Evolutionary conservation across 345 rosid genomes (phyloP).

Genomic region (Barbarea vulgaris): DNA sequence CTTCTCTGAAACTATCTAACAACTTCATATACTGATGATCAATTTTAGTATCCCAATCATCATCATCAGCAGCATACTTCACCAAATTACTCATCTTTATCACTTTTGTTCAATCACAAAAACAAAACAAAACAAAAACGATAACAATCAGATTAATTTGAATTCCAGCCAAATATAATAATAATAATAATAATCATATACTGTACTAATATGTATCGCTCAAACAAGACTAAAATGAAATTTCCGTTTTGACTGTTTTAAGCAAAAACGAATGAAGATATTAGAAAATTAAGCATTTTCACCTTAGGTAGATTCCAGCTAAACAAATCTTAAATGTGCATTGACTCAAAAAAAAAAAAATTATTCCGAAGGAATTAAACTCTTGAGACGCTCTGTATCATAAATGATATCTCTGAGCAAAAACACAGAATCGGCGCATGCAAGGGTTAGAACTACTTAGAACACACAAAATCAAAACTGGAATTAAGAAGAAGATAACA

Average conservation of each 20-base stretch:
- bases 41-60: constrained; percentile 1
- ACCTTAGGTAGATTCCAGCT: no score
- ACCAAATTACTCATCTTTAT: constrained; percentile 4
- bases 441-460: background rate
- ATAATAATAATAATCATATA: no score
- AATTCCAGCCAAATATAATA: background rate
- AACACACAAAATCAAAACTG: background rate
- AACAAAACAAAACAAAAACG: background rate
- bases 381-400: no score
- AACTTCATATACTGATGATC: constrained; percentile 49
- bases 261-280: no score
- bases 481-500: background rate
- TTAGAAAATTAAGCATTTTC: no score
- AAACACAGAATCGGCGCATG: background rate
- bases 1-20: constrained; percentile 42
- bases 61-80: background rate
- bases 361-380: no score
- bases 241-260: no score
- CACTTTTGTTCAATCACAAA: background rate
- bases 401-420: no score
- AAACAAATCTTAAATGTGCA: background rate
- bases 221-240: no score
- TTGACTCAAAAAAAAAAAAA: no score
- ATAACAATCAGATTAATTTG: background rate
- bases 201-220: no score